Evolutionary conservation across 2,329 filamentous ascomycete species (phyloP).

Genomic region (Fusarium pseudograminearum): DNA sequence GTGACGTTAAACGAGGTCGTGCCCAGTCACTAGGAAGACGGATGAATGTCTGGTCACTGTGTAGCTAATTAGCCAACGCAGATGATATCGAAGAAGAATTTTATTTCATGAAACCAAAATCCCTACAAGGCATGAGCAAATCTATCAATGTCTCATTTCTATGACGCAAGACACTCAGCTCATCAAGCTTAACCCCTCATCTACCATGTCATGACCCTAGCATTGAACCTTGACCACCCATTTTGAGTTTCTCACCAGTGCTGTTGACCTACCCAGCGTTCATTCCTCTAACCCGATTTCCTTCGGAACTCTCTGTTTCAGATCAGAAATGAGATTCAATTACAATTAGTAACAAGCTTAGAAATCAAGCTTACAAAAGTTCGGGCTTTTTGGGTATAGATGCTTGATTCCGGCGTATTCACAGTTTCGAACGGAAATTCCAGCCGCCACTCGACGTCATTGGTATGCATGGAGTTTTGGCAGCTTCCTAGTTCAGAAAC

Average conservation of each 20-base stretch:
- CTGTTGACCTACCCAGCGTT: no score
- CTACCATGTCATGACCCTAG: neutral
- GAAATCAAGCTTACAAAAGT: neutral
- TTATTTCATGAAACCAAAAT: no score
- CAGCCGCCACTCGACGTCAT: neutral
- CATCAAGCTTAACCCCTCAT: neutral
- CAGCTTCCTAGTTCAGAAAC: neutral
- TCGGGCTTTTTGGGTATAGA: neutral
- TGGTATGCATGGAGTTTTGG: neutral
- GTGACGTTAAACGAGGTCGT: neutral
- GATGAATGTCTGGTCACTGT: neutral
- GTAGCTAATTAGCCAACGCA: no score
- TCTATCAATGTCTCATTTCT: neutral
- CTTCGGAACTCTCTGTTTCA: fast-evolving
- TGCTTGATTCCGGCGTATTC: neutral
- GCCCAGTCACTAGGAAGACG: no score
- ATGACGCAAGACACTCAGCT: neutral
- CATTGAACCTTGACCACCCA: neutral
- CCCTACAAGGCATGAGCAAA: fast-evolving
- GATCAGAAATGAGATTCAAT: neutral
- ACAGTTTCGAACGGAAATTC: neutral
- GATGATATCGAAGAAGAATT: neutral
- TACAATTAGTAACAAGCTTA: neutral
- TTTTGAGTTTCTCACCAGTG: neutral
- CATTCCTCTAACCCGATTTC: neutral